Conservation (phyloP, 2,329 filamentous ascomycete species). For the Fusarium sp. region DNA sequence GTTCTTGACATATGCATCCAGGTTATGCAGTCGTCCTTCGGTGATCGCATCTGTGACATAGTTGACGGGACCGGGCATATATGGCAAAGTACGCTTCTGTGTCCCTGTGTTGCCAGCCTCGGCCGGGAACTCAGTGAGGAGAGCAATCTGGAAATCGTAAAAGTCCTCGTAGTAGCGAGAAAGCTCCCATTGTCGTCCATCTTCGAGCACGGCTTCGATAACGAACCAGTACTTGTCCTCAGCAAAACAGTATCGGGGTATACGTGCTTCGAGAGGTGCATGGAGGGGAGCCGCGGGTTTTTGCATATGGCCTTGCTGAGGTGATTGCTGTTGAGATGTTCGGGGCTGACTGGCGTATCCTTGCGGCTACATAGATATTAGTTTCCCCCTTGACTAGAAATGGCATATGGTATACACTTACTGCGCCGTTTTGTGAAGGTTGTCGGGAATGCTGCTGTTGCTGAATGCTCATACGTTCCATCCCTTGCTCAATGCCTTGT, state of each 20-base stretch:
- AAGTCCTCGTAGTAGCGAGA: constrained; percentile 98
- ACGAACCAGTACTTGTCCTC: constrained; percentile 99
- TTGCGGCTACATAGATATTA: constrained; percentile 36
- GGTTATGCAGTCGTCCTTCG: constrained; percentile 88
- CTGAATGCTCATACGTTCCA: constrained; percentile 82
- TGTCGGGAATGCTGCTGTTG: constrained; percentile 45
- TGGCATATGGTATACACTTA: constrained; percentile 30
- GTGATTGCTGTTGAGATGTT: constrained; percentile 46
- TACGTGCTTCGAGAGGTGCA: constrained; percentile 83
- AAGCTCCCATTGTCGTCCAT: constrained; percentile 91
- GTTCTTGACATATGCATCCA: constrained; percentile 96
- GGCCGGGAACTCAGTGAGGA: constrained; percentile 89
- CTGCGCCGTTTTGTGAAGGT: constrained; percentile 45
- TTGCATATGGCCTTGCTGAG: constrained; percentile 50
- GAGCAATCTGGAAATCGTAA: constrained; percentile 97
- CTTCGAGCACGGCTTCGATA: constrained; percentile 89
- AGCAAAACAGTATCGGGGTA: constrained; percentile 93
- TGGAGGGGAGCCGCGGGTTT: constrained; percentile 67
- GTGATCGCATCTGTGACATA: constrained; percentile 99
- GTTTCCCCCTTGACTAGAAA: not conserved
- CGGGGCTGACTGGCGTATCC: constrained; percentile 42
- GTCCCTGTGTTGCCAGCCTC: constrained; percentile 89
- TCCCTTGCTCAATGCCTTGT: constrained; percentile 71
- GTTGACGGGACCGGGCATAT: constrained; percentile 97
- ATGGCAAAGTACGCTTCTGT: constrained; percentile 85